Evolutionary conservation across 1,284 basidiomycete genomes (phyloP), one percentile per base, ranked within the genome.

Genomic region (Ganoderma lucidum): DNA sequence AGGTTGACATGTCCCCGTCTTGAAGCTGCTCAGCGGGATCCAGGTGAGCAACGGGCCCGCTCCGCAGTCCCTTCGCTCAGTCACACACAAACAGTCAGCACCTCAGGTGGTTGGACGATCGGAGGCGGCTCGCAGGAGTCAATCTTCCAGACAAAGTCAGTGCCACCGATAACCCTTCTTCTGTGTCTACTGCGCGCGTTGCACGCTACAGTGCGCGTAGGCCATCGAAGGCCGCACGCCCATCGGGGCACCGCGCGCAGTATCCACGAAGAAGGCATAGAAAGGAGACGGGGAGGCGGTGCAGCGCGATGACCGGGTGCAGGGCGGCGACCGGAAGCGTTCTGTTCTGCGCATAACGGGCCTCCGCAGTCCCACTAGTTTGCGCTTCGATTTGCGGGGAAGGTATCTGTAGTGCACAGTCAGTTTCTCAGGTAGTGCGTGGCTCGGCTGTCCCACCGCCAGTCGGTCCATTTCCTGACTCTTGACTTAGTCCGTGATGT

Each of bases 231-330:
- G 28, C 59, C 41, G 59, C 15, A 61, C 37, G 41, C 28, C 23
- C 41, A 41, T 44, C 48, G 48, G 23, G 23, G 23, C 48, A 61
- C 28, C 41, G 59, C 23, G 59, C 59, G 59, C 59, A 61, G 59
- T 30, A 23, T 9, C 3, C 12, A 28, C 4, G 1, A 53, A 28
- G 48, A 28, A 53, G 12, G 48, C 9, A 53, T 23, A 23, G 23
- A 23, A 53, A 14, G 48, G 17, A 23, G n/a, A n/a, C 5, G 39
- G 15, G 39, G 37, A 42, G 59, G 59, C 41, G 15, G 23, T 61
- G 41, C 37, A 8, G 59, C n/a, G 41, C 59, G 59, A 44, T 12
- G 59, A 30, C 39, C 59, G 59, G 59, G 23, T 17, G 59, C 32
- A 56, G 12, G 8, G 32, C 8, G 30, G 55, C 32, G 12, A 28